phyloP scores from a whole-genome alignment of 2,329 filamentous ascomycete genomes.

The Exophiala calicioides region DNA sequence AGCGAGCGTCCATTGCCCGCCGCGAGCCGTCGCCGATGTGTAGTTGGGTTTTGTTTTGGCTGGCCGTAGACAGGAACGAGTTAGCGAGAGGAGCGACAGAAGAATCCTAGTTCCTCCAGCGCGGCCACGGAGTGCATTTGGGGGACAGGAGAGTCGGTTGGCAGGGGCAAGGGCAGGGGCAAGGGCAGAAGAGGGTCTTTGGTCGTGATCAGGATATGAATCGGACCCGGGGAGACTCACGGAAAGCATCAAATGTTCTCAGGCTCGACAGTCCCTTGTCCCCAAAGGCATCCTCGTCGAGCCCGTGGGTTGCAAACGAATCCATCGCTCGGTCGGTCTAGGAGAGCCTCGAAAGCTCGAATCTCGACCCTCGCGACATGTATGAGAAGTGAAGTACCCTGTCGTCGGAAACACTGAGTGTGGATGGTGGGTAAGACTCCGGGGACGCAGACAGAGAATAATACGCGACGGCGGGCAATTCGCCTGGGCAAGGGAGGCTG shows the following conservation, averaged over 20 bases:
- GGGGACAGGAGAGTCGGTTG: neutral
- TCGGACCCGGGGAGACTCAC: too few relatives aligned
- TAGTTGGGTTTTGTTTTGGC: constrained; percentile 97
- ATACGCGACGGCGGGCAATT: neutral
- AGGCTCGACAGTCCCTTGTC: constrained; percentile 64
- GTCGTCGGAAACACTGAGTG: neutral
- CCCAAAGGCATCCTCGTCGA: constrained; percentile 79
- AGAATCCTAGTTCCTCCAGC: too few relatives aligned
- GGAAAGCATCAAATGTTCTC: constrained; percentile 94
- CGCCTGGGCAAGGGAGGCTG: neutral
- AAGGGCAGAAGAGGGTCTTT: constrained; percentile 31
- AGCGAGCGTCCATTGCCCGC: constrained; percentile 89
- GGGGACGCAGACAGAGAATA: neutral
- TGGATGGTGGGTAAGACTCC: neutral
- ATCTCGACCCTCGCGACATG: constrained; percentile 16
- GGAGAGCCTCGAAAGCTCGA: constrained; percentile 17
- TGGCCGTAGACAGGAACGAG: constrained; percentile 40
- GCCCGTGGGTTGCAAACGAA: constrained; percentile 53
- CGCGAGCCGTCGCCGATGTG: constrained; percentile 77
- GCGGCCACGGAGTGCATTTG: too few relatives aligned
- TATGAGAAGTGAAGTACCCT: too few relatives aligned
- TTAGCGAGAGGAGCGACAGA: constrained; percentile 5
- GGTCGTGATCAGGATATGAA: too few relatives aligned
- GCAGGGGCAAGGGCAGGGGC: neutral
- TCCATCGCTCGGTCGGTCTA: constrained; percentile 18